Conservation (phyloP, 2,329 filamentous ascomycete species). For the Aulographum hederae region DNA sequence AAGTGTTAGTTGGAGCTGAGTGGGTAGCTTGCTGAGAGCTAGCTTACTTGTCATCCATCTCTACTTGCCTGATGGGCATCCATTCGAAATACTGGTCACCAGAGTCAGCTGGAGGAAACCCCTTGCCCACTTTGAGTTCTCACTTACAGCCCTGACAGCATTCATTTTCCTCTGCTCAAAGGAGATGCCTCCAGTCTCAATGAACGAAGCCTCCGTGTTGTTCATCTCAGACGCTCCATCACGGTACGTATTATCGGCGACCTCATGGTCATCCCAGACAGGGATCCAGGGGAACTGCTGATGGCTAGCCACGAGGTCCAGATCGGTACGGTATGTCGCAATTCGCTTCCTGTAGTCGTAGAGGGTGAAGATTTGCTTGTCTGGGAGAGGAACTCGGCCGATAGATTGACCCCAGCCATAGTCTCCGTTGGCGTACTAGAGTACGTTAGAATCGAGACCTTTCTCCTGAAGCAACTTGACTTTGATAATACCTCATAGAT, state of each 20-base stretch:
- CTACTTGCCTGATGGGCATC: conserved; percentile 43
- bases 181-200: conserved; percentile 35
- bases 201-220: conserved; percentile 49
- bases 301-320: conserved; percentile 37
- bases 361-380: conserved; percentile 31
- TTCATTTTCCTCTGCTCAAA: conserved; percentile 61
- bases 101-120: neutral
- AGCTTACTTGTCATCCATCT: conserved; percentile 52
- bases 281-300: conserved; percentile 43
- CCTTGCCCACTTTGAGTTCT: conserved; percentile 34
- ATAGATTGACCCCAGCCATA: conserved; percentile 34
- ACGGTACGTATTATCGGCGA: conserved; percentile 46
- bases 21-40: too few relatives aligned
- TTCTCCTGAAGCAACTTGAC: too few relatives aligned
- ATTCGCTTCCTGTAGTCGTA: conserved; percentile 41
- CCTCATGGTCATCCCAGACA: conserved; percentile 46
- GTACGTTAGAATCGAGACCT: too few relatives aligned
- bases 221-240: conserved; percentile 42
- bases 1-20: too few relatives aligned
- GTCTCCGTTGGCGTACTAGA: conserved; percentile 16
- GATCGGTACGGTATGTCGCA: conserved; percentile 42
- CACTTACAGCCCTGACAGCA: conserved; percentile 48
- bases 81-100: conserved; percentile 45
- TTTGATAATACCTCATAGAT: conserved; percentile 45
- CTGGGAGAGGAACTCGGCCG: conserved; percentile 33